Base-by-base conservation (phyloP, 371 early-diverging fungal species). In the Rhizopus delemar region DNA sequence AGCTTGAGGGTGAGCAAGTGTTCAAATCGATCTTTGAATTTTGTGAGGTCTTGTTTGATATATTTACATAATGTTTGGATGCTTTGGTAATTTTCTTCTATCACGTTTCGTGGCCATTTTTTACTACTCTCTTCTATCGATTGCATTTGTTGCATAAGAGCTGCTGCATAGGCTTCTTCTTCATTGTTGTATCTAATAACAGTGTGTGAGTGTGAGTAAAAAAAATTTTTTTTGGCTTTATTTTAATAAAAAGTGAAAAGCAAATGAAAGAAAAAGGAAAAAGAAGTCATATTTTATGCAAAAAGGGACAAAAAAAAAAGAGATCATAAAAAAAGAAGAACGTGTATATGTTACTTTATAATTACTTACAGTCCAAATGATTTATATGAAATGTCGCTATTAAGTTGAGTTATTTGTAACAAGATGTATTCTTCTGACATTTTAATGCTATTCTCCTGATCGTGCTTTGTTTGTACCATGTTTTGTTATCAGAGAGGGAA, bases 81-180 rank as follows among this genome's bases (percentile, higher is more conserved):
- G 16, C 41, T 11, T 5, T 34, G 52, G 41, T 52, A 63, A 1
- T 63, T 49, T 29, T 59, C 49, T 5, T 31, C 16, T 15, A 63
- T 3, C 8, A 51, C 38, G 8, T 41, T 15, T 41, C 53, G 62
- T 49, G 58, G 12, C 51, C 59, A 59, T 22, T 52, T 55, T 15
- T 62, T 46, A 32, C 56, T 53, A 15, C 8, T 31, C 5, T 49
- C 48, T 56, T 62, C 68, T 46, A 67, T 67, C 7, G 49, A 34
- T 53, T 63, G 68, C 63, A 67, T 59, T 33, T 59, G 60, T n/a
- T 39, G 34, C 11, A 59, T 34, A 35, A 53, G 13, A 3, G 60
- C 68, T 11, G 51, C 56, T 49, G 63, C 60, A 53, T 67, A 67
- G 0, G 63, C 68, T 13, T 52, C 57, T 45, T 67, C 63, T 56